A percentile compares a stretch with the other conserved stretches of the same genome.
These are phyloP conservation scores for Williopsis jadinii DNA, from an alignment of 1,139 yeast genomes.

Conservation along the genomic window DNA sequence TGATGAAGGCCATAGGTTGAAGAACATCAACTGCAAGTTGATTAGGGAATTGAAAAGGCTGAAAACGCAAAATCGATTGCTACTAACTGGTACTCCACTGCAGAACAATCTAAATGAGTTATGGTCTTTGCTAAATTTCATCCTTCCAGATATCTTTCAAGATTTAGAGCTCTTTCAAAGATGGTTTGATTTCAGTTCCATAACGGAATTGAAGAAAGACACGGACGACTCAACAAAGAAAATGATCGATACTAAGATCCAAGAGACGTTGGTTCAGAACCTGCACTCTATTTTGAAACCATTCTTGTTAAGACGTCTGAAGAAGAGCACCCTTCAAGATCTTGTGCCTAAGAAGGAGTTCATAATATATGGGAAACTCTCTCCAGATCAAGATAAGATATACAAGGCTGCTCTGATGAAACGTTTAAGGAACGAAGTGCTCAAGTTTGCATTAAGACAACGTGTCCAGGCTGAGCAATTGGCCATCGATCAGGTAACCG, in stretches of 20 bases:
- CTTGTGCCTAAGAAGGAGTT: conserved; percentile 90
- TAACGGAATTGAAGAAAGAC: conserved; percentile 33
- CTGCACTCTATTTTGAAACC: conserved; percentile 87
- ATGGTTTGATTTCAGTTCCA: conserved; percentile 77
- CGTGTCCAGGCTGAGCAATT: conserved; percentile 32
- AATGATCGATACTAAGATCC: conserved; percentile 56
- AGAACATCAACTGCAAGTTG: conserved; percentile 71
- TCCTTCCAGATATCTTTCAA: conserved; percentile 86
- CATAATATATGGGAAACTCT: conserved; percentile 64
- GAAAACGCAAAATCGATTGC: conserved; percentile 58
- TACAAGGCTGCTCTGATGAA: conserved; percentile 53
- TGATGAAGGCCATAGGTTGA: conserved; percentile 94
- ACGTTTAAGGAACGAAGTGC: conserved; percentile 34
- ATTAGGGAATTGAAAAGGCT: conserved; percentile 64
- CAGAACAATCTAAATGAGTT: conserved; percentile 85
- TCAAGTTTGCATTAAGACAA: conserved; percentile 41
- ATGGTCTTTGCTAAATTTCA: conserved; percentile 86
- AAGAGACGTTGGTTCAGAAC: conserved; percentile 56
- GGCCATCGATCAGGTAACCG: conserved; percentile 24
- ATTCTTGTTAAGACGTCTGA: conserved; percentile 73
- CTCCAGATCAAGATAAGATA: conserved; percentile 54
- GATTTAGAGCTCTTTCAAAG: conserved; percentile 84
- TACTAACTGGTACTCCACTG: conserved; percentile 89
- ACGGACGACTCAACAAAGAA: conserved; percentile 29
- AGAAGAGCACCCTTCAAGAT: conserved; percentile 57